Percentiles rank a stretch among this genome's conserved stretches.
These are phyloP conservation scores for Boletus putidus DNA, from an alignment of 1,284 basidiomycete species.

Conservation along the genomic window DNA sequence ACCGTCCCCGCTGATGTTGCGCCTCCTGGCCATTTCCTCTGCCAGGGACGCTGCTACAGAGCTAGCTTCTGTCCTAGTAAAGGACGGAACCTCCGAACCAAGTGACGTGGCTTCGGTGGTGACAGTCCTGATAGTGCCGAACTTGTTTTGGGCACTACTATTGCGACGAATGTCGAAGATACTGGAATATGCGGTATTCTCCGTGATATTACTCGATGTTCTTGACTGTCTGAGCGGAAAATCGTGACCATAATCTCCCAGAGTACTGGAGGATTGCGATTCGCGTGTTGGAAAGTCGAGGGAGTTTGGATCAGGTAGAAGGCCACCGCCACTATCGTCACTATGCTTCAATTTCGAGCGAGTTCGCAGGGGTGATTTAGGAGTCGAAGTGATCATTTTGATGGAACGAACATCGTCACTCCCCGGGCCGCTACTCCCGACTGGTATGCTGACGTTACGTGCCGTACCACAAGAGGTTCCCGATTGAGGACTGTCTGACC, in stretches of 20 bases:
- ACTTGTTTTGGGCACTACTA: conserved; percentile 54
- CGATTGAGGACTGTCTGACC: conserved; percentile 53
- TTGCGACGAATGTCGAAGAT: conserved; percentile 55
- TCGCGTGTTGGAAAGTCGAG: conserved; percentile 35
- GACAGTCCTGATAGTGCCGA: conserved; percentile 74
- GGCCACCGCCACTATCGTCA: conserved; percentile 33
- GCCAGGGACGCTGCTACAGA: conserved; percentile 44
- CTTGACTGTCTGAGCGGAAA: conserved; percentile 48
- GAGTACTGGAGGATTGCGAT: conserved; percentile 25
- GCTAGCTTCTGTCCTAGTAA: conserved; percentile 62
- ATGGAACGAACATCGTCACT: conserved; percentile 43
- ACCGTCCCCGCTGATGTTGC: conserved; percentile 36
- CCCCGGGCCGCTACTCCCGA: conserved; percentile 28
- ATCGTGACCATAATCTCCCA: conserved; percentile 43
- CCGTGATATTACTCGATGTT: conserved; percentile 55
- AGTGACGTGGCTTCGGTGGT: conserved; percentile 74
- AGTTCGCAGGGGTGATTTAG: conserved; percentile 55
- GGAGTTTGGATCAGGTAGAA: conserved; percentile 31
- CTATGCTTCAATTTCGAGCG: conserved; percentile 36
- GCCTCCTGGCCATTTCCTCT: conserved; percentile 50
- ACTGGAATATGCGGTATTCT: conserved; percentile 61
- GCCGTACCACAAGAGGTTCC: conserved; percentile 37
- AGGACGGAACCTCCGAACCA: conserved; percentile 56
- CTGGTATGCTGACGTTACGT: conserved; percentile 26
- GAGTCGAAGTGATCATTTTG: conserved; percentile 42